Percentiles rank a stretch among this genome's conserved stretches.
These are phyloP conservation scores for Trichoderma sp. DNA, from an alignment of 2,329 filamentous ascomycete genomes.

Conservation along the genomic window DNA sequence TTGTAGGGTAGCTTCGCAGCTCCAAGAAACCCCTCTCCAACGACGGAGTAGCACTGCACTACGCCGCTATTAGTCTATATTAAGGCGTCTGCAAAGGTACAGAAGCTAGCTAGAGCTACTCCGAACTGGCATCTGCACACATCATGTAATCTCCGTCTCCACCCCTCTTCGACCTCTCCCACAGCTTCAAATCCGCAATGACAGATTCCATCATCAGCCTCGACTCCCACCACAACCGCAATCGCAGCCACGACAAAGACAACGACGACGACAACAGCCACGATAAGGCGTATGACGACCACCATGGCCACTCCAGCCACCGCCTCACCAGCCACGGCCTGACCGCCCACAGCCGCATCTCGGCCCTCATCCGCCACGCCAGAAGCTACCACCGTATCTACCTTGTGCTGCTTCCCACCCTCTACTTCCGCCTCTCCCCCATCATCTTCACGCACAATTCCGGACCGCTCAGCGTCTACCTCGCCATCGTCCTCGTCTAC, in stretches of 20 bases:
- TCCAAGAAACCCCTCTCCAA: background rate
- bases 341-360: background rate
- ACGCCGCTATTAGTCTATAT: background rate
- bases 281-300: background rate
- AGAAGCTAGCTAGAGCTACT: background rate
- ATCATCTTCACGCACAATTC: slow-evolving; percentile 20
- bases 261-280: background rate
- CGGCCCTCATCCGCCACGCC: slow-evolving; percentile 5
- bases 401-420: slow-evolving; percentile 5
- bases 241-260: slow-evolving; percentile 8
- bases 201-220: slow-evolving; percentile 8
- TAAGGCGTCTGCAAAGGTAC: too few species aligned
- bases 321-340: background rate
- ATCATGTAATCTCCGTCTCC: background rate
- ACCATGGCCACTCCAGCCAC: background rate
- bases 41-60: background rate
- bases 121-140: background rate
- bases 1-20: background rate
- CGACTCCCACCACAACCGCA: slow-evolving; percentile 14
- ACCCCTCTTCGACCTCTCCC: background rate
- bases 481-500: slow-evolving; percentile 18
- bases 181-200: slow-evolving; percentile 2
- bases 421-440: slow-evolving; percentile 19
- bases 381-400: slow-evolving; percentile 1
- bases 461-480: slow-evolving; percentile 15